A percentile compares a stretch with the other conserved stretches of the same genome.
phyloP scores from a whole-genome alignment of 2,329 filamentous ascomycete species.

The Akanthomyces uredinophilus region DNA sequence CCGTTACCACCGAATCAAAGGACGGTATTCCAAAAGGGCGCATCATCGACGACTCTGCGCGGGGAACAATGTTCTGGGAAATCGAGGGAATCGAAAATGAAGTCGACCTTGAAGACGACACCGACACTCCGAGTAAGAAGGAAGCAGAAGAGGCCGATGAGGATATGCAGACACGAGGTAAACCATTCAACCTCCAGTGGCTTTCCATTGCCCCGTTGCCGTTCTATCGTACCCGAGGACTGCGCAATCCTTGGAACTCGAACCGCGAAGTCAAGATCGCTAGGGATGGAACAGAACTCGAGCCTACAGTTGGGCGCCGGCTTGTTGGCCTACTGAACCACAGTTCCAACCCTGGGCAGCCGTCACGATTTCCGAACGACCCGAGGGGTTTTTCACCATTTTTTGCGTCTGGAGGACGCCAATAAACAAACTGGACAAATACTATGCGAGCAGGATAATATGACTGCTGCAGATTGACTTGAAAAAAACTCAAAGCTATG shows the following conservation, averaged over 20 bases:
- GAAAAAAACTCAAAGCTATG: neutral
- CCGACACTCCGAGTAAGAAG: conserved; percentile 32
- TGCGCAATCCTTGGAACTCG: conserved; percentile 91
- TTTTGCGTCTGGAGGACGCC: neutral
- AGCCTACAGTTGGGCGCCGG: conserved; percentile 71
- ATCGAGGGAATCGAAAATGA: conserved; percentile 57
- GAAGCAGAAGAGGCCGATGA: conserved; percentile 39
- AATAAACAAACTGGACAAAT: neutral
- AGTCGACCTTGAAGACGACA: conserved; percentile 41
- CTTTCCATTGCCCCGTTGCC: conserved; percentile 75
- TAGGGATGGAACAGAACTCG: conserved; percentile 87
- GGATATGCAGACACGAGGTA: conserved; percentile 70
- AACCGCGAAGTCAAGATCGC: conserved; percentile 96
- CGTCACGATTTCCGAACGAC: neutral
- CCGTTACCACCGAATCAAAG: conserved; percentile 73
- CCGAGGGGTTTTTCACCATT: neutral
- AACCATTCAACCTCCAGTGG: conserved; percentile 90
- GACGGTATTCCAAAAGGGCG: conserved; percentile 73
- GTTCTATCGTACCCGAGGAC: conserved; percentile 80
- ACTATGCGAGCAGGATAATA: neutral
- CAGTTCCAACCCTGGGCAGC: neutral
- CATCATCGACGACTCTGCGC: conserved; percentile 86
- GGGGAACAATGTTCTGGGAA: conserved; percentile 98
- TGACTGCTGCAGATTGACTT: neutral
- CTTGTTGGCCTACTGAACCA: conserved; percentile 75